Conservation (phyloP, 768 basidiomycete genomes). For the Mycena crocata region DNA sequence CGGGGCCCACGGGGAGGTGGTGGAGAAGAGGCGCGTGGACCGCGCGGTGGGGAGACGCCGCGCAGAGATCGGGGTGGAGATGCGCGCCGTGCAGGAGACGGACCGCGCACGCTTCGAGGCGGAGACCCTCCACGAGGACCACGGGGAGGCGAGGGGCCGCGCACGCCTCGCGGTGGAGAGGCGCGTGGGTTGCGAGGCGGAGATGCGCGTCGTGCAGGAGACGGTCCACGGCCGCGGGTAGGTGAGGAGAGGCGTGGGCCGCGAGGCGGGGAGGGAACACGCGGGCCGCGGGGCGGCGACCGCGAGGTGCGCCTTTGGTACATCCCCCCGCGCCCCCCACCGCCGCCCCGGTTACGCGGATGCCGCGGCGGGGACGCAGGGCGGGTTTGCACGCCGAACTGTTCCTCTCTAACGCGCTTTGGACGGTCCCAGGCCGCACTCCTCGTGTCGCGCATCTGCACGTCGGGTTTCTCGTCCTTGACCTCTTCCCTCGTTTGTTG, state of each 20-base stretch:
- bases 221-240: no score
- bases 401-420: neutral
- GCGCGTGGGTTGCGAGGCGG: no score
- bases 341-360: slow-evolving; percentile 37
- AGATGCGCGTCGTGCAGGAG: no score
- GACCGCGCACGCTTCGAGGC: no score
- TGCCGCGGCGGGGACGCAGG: slow-evolving; percentile 23
- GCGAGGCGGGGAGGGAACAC: no score
- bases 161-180: no score
- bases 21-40: slow-evolving; percentile 46
- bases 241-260: no score
- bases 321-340: slow-evolving; percentile 22
- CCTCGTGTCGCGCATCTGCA: slow-evolving; percentile 18
- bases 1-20: slow-evolving; percentile 57
- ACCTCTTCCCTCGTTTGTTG: neutral
- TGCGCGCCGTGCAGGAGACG: no score
- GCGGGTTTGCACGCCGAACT: neutral
- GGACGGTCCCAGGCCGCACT: slow-evolving; percentile 36
- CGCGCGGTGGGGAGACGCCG: slow-evolving; percentile 52
- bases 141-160: no score
- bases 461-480: slow-evolving; percentile 1
- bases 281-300: slow-evolving; percentile 57
- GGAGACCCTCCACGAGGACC: no score
- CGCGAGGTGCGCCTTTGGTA: slow-evolving; percentile 41
- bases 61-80: slow-evolving; percentile 1